Evolutionary conservation across 176 grass and related monocot genomes (phyloP).

Genomic region (Oryza meridionalis): DNA sequence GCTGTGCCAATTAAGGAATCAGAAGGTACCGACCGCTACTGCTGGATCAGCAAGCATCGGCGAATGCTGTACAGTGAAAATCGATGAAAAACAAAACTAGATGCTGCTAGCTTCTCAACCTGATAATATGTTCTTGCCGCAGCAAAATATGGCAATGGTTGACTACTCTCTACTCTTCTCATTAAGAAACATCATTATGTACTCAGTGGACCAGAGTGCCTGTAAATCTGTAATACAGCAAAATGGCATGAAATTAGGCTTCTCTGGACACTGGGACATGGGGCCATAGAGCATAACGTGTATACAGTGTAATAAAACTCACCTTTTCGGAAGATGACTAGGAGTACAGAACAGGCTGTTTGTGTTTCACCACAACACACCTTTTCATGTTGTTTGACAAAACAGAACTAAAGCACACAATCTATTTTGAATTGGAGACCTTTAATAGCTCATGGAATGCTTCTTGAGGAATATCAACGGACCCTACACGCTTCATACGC

Average conservation of each 20-base stretch:
- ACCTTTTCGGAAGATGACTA: conserved; percentile 33
- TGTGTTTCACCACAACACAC: background rate
- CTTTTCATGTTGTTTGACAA: background rate
- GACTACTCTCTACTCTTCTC: background rate
- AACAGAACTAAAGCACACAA: background rate
- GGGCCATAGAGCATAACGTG: background rate
- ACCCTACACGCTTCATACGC: conserved; percentile 98
- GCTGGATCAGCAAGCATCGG: background rate
- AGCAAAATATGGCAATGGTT: background rate
- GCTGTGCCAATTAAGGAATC: background rate
- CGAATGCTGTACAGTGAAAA: background rate
- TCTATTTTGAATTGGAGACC: conserved; percentile 70
- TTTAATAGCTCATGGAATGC: conserved; percentile 94
- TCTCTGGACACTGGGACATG: background rate
- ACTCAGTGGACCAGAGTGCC: background rate
- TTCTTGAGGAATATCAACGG: conserved; percentile 94
- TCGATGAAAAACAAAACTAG: background rate
- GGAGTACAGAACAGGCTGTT: background rate
- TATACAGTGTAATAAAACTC: background rate
- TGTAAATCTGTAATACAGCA: conserved; percentile 31
- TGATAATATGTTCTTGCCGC: background rate
- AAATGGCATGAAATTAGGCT: background rate
- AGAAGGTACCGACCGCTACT: background rate
- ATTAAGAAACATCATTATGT: conserved; percentile 4
- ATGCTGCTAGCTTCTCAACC: background rate